Evolutionary conservation across 805 yeast species (phyloP), one percentile per base, ranked within the genome.

Genomic region (Brettanomyces nanus): DNA sequence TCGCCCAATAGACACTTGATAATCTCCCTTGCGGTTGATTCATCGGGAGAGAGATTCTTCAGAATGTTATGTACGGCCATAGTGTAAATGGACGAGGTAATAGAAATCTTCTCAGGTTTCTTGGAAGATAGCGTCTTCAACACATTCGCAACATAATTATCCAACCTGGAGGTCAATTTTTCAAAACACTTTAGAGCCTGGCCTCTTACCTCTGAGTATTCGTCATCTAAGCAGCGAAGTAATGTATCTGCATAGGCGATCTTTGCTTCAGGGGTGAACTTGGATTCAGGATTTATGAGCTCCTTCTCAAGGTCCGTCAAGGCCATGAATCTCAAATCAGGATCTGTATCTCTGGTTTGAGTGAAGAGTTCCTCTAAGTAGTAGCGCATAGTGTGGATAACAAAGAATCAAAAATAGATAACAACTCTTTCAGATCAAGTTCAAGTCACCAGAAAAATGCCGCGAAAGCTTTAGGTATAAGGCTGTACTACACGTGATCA

Each of bases 251-350:
- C 49, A 26, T 49, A 56, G 4, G 50, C 47, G 4, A 13, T 15
- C 34, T 31, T 69, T 62, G 25, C 57, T 58, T 37, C 67, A 60
- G 30, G 51, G 14, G 65, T 55, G 33, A 35, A 64, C 53, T 48
- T 75, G 59, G 51, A 36, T 47, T 59, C 42, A 64, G 56, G 41
- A 53, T 48, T 41, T 42, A 41, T 39, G 44, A 58, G 40, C 36
- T 53, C 59, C 51, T 71, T 71, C 47, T 71, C 74, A 48, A 84
- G 66, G 51, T 85, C 95, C 47, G 73, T 81, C 39, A 85, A 62
- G 2, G 89, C 94, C 95, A 85, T 85, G 61, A 77, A 85, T 54
- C 95, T 65, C 46, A 82, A 62, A 53, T 85, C 95, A 3, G 92
- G 82, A 49, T 85, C 95, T 3, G 78, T 79, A 46, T 79, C 84